Conservation (phyloP, 805 yeast species). For the Saturnispora zaruensis region DNA sequence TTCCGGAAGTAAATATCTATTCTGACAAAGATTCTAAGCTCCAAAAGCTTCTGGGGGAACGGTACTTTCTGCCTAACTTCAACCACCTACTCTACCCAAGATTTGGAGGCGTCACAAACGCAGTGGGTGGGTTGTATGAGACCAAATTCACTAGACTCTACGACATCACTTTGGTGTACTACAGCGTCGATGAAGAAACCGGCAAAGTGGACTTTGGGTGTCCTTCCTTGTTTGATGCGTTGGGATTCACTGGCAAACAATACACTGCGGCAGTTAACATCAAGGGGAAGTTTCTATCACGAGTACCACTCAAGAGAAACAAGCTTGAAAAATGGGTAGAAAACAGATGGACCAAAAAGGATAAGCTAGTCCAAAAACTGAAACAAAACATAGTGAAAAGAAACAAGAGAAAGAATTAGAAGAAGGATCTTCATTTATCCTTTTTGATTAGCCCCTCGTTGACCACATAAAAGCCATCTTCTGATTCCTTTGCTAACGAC, state of each 20-base stretch:
- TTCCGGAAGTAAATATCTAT: constrained; percentile 80
- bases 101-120: constrained; percentile 47
- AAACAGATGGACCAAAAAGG: constrained; percentile 62
- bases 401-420: neutral
- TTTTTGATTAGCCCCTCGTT: constrained; percentile 39
- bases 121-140: constrained; percentile 35
- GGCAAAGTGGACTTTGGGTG: constrained; percentile 21
- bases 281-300: constrained; percentile 35
- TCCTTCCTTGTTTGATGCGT: constrained; percentile 32
- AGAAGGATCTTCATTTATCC: constrained; percentile 17
- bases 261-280: constrained; percentile 37
- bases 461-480: constrained; percentile 35
- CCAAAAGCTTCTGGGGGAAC: constrained; percentile 48
- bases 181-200: constrained; percentile 13
- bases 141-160: constrained; percentile 39
- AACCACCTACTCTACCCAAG: constrained; percentile 70
- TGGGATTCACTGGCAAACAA: constrained; percentile 26
- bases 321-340: constrained; percentile 73
- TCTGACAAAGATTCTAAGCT: constrained; percentile 37
- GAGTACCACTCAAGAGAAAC: constrained; percentile 44
- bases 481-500: constrained; percentile 25
- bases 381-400: constrained; percentile 20
- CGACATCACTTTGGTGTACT: constrained; percentile 47
- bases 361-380: constrained; percentile 36
- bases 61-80: constrained; percentile 52